Evolutionary conservation across 768 basidiomycete species (phyloP), one percentile per base, ranked within the genome.

Genomic region (Mycena amicta): DNA sequence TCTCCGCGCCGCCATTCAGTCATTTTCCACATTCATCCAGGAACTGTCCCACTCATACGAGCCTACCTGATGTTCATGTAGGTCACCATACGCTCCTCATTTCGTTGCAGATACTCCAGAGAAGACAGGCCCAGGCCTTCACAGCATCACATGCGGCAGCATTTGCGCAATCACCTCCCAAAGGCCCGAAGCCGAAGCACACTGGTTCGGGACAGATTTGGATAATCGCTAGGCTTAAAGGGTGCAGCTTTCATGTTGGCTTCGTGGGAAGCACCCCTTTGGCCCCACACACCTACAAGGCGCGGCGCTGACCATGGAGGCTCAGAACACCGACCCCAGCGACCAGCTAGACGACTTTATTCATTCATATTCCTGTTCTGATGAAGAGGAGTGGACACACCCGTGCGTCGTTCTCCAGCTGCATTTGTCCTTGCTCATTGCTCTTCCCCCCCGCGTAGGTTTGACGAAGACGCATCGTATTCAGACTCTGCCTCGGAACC

Each of bases 271-370:
- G 57, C 25, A 26, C 30, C 57, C 37, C 61, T 53, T 28, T 63
- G 46, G 8, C 62, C 30, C 56, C 58, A 63, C 58, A 57, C 62
- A 53, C 58, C 55, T 45, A 59, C 18, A 20, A 45, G 50, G 45
- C 37, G 50, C 29, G 31, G 45, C 25, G 50, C 29, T 22, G 53
- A 31, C 61, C 37, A 63, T 63, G 57, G 58, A 51, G 52, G 52
- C 28, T 23, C 5, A 53, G 43, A 49, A 55, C 47, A 55, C 43
- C 57, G 37, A 50, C 55, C 28, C 51, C 11, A 54, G 56, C 52
- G 62, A 63, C 55, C 62, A 56, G 55, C 55, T 63, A 23, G 58
- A 63, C 57, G 55, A 63, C 2, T 63, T 63, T 47, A 63, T 63
- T 33, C 62, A 63, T 52, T 59, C 62, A 41, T 63, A 63, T 52